Evolutionary conservation across 306 rosid species (phyloP), one percentile per base, ranked within the genome.

Genomic region (Vachellia pachyceras): DNA sequence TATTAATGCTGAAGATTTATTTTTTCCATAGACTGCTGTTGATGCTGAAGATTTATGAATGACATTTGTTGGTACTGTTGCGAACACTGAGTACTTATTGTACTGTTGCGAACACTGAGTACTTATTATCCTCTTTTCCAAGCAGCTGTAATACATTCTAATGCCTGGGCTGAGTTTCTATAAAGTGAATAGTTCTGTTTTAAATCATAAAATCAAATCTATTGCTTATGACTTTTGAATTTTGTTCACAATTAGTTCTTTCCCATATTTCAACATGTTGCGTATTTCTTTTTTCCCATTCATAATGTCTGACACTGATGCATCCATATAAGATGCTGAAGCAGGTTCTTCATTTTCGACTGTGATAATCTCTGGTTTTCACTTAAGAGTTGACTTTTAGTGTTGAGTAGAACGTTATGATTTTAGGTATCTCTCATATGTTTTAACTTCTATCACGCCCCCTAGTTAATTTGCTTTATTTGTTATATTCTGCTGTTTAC

Each of bases 351-450:
- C 72, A 9, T 66, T 66, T 66, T 66, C 20, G 7, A 66, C 46
- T 3, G 1, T 14, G 6, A 41, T 33, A 35, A 37, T 73, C 4
- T 7, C 42, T 50, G 39, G 23, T 64, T 73, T 37, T 80, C 79
- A 64, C 2, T 72, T 57, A 45, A 40, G 25, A 67, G 18, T 35
- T 57, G 40, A 23, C 25, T 44, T 42, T 29, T 71, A 69, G 7
- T 55, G 73, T 82, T 45, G 17, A 40, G 55, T 65, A 11, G 68
- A 73, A 72, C 68, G 25, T 77, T 49, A 1, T 63, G 69, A 64
- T 77, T 11, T 83, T 25, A 4, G 72, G 74, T 14, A 12, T 50
- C 29, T 36, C 36, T 65, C 42, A 9, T 75, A 23, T 39, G 23
- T 49, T 49, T 25, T 5, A 72, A 33, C 47, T 33, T 64, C 63